phyloP scores from a whole-genome alignment of 352 stramenopile genomes.

The Phytophthora vignae region DNA sequence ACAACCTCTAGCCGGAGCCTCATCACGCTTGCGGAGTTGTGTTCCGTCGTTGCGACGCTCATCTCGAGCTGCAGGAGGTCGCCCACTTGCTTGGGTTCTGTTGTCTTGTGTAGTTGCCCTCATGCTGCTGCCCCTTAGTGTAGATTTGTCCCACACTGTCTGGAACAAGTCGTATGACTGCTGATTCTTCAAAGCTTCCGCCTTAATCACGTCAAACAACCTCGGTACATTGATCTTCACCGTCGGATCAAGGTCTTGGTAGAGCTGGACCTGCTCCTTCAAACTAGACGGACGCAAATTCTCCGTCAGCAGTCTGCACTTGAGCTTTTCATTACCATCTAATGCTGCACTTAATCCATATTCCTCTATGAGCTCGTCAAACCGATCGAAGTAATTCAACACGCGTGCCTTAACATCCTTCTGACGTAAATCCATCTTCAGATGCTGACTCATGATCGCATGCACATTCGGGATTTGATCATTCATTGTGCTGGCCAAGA shows the following conservation, averaged over 20 bases:
- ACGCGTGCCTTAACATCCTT: slow-evolving; percentile 3
- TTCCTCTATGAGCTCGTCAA: slow-evolving; percentile 12
- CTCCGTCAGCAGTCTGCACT: slow-evolving; percentile 8
- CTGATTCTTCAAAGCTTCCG: slow-evolving; percentile 5
- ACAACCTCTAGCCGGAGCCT: too few species aligned
- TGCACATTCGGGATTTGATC: slow-evolving; percentile 7
- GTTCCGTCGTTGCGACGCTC: too few species aligned
- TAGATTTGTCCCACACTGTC: neutral
- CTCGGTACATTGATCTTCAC: slow-evolving; percentile 2
- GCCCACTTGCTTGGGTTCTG: too few species aligned
- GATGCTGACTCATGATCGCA: slow-evolving; percentile 3
- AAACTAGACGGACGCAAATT: neutral
- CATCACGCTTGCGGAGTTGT: too few species aligned
- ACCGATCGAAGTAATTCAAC: slow-evolving; percentile 9
- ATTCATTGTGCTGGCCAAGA: slow-evolving; percentile 12
- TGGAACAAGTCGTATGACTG: slow-evolving; percentile 11
- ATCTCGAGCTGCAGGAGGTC: too few species aligned
- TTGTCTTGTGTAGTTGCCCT: too few species aligned
- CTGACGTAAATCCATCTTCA: slow-evolving; percentile 8
- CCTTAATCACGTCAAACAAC: slow-evolving; percentile 7
- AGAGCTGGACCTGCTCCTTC: slow-evolving; percentile 1
- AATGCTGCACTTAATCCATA: slow-evolving; percentile 2
- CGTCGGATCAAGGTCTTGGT: slow-evolving; percentile 6
- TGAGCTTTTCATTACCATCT: slow-evolving; percentile 6
- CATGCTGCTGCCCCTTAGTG: too few species aligned